A percentile compares a stretch with the other conserved stretches of the same genome.
These are phyloP conservation scores for Petunia axillaris DNA, from an alignment of 257 asterid genomes.

Conservation along the genomic window DNA sequence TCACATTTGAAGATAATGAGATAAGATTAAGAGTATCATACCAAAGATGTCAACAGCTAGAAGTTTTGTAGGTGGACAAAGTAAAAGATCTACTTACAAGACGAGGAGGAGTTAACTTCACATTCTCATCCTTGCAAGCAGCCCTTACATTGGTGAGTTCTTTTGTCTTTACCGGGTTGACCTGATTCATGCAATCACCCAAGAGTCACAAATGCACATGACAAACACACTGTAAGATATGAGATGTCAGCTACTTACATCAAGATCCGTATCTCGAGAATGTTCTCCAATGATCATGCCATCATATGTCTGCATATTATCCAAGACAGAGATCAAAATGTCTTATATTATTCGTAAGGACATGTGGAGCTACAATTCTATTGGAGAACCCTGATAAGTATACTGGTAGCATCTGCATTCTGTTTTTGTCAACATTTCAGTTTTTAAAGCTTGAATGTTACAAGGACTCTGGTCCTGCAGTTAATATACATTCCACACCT, in stretches of 20 bases:
- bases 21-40: not conserved
- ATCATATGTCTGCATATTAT: constrained; percentile 78
- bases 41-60: not conserved
- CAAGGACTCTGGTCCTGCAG: not conserved
- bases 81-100: constrained; percentile 54
- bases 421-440: not conserved
- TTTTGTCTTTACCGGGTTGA: constrained; percentile 85
- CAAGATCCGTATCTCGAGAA: constrained; percentile 96
- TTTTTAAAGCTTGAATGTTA: not conserved
- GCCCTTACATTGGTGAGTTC: constrained; percentile 87
- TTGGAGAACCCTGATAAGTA: not conserved
- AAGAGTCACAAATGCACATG: constrained; percentile 29
- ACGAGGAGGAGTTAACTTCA: constrained; percentile 96
- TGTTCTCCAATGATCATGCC: constrained; percentile 99
- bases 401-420: not conserved
- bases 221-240: not conserved
- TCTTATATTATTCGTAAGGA: not conserved
- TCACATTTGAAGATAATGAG: not conserved
- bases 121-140: constrained; percentile 88
- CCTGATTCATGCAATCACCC: constrained; percentile 47
- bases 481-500: not conserved
- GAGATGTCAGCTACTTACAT: constrained; percentile 54
- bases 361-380: not conserved
- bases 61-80: not conserved
- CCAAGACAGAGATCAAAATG: constrained; percentile 4